Conservation (phyloP, 441 rosid species). For the Erodium texanum region DNA sequence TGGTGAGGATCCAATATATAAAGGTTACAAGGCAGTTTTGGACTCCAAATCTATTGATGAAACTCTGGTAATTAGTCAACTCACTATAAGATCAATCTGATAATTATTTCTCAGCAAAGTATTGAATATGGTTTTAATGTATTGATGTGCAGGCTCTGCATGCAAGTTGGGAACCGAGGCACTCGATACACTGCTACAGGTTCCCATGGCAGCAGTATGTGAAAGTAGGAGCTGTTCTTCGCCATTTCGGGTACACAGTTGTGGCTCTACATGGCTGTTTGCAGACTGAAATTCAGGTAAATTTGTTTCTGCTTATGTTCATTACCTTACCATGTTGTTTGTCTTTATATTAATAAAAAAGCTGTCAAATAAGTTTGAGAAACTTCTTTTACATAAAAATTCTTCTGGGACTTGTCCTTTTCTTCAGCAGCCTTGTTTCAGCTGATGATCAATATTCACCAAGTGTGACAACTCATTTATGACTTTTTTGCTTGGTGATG, state of each 20-base stretch:
- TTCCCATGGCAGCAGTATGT: slow-evolving; percentile 77
- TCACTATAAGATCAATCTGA: neutral
- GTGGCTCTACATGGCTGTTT: slow-evolving; percentile 85
- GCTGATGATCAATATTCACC: neutral
- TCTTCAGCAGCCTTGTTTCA: neutral
- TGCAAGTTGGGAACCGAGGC: slow-evolving; percentile 90
- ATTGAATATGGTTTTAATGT: neutral
- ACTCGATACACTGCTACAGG: slow-evolving; percentile 44
- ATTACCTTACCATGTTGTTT: neutral
- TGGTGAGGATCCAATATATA: slow-evolving; percentile 54
- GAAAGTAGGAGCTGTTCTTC: slow-evolving; percentile 74
- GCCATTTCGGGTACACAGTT: slow-evolving; percentile 70
- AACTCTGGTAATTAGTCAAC: slow-evolving; percentile 36
- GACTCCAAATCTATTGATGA: slow-evolving; percentile 85
- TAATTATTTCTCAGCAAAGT: neutral
- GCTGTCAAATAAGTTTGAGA: neutral
- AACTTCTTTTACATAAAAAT: neutral
- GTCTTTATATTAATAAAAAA: too few relatives aligned
- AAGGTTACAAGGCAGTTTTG: slow-evolving; percentile 70
- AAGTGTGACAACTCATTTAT: neutral
- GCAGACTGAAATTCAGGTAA: slow-evolving; percentile 77
- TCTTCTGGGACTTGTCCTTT: neutral
- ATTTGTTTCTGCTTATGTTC: neutral
- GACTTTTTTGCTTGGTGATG: neutral
- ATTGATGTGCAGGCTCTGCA: slow-evolving; percentile 44